Base-by-base conservation (phyloP, 331 rosid genomes). In the Acacia concinna region DNA sequence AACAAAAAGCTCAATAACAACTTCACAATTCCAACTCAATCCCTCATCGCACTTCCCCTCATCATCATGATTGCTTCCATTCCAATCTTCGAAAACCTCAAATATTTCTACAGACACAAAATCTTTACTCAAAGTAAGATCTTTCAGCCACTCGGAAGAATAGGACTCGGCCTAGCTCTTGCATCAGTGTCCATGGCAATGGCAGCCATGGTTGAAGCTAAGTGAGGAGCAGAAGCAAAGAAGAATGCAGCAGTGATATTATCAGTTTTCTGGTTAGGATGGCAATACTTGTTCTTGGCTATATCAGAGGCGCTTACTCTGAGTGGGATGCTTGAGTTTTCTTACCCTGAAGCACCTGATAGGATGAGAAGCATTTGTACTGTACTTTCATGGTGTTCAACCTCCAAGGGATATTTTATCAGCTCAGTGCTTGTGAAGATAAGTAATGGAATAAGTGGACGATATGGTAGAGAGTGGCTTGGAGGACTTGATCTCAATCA, bases 261-360 rank as follows among this genome's bases (percentile, higher is more conserved):
- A 4, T 85, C 72, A 67, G 51, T 67, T 37, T 85, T 87, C 43
- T 87, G 87, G 87, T 70, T 87, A 6, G 28, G 23, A 0, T 78
- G 68, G 76, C 85, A 83, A 44, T 87, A 37, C 41, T 18, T 62
- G 68, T 62, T 30, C 40, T 62, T 62, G 68, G 68, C 68, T 30
- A 31, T 62, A 5, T 68, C 89, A 21, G 86, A 87, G 3, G 73
- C 82, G 70, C 70, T 85, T 38, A 78, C 86, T n/a, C 32, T 81
- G 47, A 82, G 86, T 13, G 89, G 87, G 62, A 87, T 83, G 87
- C 80, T 87, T 11, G 89, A 80, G 47, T 87, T 87, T 79, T 85
- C 85, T 62, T 74, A 87, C 74, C 71, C 85, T 3, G 78, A 85
- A 63, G 84, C 87, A 18, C 88, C 91, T 0, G 69, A 35, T 49